These are phyloP conservation scores for Voacanga thouarsii DNA, from an alignment of 257 asterid species.

Conservation along the genomic window DNA sequence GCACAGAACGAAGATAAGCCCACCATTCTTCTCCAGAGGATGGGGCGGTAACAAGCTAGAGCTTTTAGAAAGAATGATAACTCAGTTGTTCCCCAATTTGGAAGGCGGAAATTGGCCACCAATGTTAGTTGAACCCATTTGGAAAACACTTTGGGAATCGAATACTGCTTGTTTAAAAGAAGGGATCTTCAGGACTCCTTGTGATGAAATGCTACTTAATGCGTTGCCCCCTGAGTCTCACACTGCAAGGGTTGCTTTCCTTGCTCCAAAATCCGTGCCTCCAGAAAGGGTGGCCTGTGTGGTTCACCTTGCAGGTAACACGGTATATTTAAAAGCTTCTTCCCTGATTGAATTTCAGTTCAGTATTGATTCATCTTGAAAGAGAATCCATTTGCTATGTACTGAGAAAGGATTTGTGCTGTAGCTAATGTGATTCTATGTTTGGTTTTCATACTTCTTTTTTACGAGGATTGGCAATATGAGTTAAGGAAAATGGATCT, in stretches of 20 bases:
- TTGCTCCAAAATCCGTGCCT: conserved; percentile 56
- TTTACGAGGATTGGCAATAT: background rate
- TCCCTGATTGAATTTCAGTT: background rate
- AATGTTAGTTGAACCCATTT: conserved; percentile 51
- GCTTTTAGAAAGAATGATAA: conserved; percentile 73
- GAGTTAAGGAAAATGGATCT: background rate
- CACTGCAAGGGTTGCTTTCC: conserved; percentile 84
- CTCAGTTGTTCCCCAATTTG: conserved; percentile 61
- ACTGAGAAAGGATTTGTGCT: background rate
- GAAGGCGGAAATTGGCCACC: conserved; percentile 88
- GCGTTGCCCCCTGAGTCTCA: conserved; percentile 95
- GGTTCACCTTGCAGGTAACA: conserved; percentile 94
- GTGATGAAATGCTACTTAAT: conserved; percentile 64
- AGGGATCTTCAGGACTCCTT: conserved; percentile 85
- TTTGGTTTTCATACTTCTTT: background rate
- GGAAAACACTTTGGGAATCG: conserved; percentile 93
- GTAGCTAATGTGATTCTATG: background rate
- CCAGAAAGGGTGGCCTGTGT: conserved; percentile 82
- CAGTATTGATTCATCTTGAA: background rate
- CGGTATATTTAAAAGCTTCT: background rate
- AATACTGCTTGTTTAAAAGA: conserved; percentile 68
- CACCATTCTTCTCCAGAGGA: conserved; percentile 80
- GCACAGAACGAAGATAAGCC: conserved; percentile 82
- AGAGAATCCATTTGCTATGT: background rate
- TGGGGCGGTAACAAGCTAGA: conserved; percentile 98